Evolutionary conservation across 2,329 filamentous ascomycete species (phyloP).

Genomic region (Calonectria crousiana): DNA sequence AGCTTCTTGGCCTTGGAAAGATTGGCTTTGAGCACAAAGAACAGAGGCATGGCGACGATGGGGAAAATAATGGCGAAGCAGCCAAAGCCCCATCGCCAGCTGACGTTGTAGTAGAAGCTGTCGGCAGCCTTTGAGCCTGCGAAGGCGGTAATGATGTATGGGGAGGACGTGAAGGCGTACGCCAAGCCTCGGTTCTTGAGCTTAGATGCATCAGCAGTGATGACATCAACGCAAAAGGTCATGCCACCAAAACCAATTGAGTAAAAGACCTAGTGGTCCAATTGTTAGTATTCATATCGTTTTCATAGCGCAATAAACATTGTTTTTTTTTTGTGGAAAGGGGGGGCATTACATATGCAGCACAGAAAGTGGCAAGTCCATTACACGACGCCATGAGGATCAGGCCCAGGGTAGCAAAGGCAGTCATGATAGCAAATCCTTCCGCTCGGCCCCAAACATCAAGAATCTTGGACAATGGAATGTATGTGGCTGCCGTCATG

Average conservation of each 20-base stretch:
- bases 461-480: slow-evolving; percentile 70
- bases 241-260: slow-evolving; percentile 72
- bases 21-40: slow-evolving; percentile 66
- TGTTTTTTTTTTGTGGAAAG: background rate
- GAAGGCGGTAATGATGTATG: slow-evolving; percentile 61
- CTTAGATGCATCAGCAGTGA: slow-evolving; percentile 72
- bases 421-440: slow-evolving; percentile 66
- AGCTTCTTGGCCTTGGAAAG: slow-evolving; percentile 66
- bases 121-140: slow-evolving; percentile 45
- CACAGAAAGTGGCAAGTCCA: slow-evolving; percentile 56
- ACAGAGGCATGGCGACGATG: slow-evolving; percentile 69
- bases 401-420: slow-evolving; percentile 60
- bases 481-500: slow-evolving; percentile 69
- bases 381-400: slow-evolving; percentile 72
- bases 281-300: background rate
- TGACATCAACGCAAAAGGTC: slow-evolving; percentile 71
- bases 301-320: background rate
- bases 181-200: slow-evolving; percentile 55
- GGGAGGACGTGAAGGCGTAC: slow-evolving; percentile 55
- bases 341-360: slow-evolving; percentile 57
- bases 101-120: slow-evolving; percentile 36
- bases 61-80: slow-evolving; percentile 75
- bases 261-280: slow-evolving; percentile 65
- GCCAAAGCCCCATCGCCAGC: slow-evolving; percentile 61
- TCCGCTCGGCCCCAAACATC: slow-evolving; percentile 73